Evolutionary conservation across 192 early-diverging fungal species (phyloP).

Genomic region (Phycomyces blakesleeanus): DNA sequence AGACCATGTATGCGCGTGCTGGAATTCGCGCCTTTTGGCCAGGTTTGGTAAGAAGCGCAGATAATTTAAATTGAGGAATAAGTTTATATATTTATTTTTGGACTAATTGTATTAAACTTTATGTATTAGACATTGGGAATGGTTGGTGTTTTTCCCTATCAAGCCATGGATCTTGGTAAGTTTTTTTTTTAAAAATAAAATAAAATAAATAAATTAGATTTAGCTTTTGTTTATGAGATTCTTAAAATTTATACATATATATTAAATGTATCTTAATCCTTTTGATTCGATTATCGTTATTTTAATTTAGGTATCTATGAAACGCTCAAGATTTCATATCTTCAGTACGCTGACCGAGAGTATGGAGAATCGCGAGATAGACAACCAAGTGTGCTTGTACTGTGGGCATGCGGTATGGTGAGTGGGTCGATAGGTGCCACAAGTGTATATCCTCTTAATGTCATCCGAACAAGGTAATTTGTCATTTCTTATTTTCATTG

Average conservation of each 20-base stretch:
- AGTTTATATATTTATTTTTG: no score
- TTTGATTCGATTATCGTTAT: no score
- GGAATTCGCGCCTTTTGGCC: conserved; percentile 63
- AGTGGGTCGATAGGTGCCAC: conserved; percentile 60
- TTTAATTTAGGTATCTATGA: conserved; percentile 58
- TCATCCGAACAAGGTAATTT: conserved; percentile 63
- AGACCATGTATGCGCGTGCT: conserved; percentile 56
- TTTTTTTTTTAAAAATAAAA: no score
- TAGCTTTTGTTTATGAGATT: no score
- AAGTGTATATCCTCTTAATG: conserved; percentile 63
- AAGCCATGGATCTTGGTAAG: conserved; percentile 55
- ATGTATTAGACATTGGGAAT: conserved; percentile 34
- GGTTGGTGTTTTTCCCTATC: conserved; percentile 73
- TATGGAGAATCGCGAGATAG: conserved; percentile 32
- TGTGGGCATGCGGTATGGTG: conserved; percentile 59
- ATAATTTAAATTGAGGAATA: not conserved
- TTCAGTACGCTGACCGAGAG: conserved; percentile 37
- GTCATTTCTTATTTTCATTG: not conserved
- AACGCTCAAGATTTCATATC: conserved; percentile 59
- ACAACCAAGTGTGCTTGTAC: conserved; percentile 39
- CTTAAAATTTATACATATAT: no score
- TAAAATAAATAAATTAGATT: no score
- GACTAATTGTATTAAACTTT: no score
- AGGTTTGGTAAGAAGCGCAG: conserved; percentile 24
- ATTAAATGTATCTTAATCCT: no score